A percentile compares a stretch with the other conserved stretches of the same genome.
Conservation (phyloP, 192 early-diverging fungal species). For the Podila horticola region DNA sequence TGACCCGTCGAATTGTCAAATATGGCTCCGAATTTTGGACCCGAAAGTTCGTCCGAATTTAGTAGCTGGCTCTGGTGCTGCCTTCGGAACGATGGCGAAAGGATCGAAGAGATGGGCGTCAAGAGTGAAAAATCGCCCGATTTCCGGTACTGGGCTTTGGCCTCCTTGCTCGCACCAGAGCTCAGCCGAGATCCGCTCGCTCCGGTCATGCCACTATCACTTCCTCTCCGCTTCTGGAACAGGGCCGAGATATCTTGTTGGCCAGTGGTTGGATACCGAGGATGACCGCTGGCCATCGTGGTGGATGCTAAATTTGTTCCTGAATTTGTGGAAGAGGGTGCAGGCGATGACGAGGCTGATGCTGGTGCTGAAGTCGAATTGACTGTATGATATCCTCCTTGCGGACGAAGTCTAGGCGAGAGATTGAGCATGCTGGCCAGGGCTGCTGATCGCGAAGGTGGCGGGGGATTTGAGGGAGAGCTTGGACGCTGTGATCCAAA, state of each 20-base stretch:
- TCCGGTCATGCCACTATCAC: neutral
- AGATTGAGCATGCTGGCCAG: neutral
- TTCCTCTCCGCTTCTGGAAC: conserved; percentile 1
- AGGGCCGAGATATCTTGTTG: neutral
- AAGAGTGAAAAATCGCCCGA: neutral
- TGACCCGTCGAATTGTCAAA: neutral
- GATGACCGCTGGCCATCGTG: neutral
- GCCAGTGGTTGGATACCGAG: neutral
- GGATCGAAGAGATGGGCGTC: neutral
- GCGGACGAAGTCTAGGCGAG: neutral
- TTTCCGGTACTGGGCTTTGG: neutral
- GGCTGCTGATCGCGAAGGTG: conserved; percentile 2
- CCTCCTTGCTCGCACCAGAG: neutral
- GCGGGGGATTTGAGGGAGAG: neutral
- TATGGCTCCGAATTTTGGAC: neutral
- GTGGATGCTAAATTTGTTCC: neutral
- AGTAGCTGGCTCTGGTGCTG: neutral
- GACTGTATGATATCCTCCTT: neutral
- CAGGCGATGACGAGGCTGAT: neutral
- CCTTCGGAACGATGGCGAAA: neutral
- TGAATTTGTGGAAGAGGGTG: neutral
- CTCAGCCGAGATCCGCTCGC: neutral
- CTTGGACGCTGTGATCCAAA: too few species aligned
- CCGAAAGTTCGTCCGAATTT: neutral
- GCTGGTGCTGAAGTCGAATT: neutral